Base-by-base conservation (phyloP, 2,329 filamentous ascomycete species). In the Fusarium chlamydosporum region DNA sequence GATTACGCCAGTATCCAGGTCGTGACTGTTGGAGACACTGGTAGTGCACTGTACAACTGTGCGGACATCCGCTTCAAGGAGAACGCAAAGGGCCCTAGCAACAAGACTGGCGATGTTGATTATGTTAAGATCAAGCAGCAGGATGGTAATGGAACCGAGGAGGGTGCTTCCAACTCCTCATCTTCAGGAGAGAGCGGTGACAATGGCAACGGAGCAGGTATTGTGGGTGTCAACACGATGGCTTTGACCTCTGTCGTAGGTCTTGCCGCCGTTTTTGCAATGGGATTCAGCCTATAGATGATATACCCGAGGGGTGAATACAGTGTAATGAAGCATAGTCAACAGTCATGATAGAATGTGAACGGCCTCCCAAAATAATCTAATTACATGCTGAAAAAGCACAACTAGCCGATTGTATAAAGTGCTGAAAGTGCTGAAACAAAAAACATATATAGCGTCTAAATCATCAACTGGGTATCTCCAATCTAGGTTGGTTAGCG, bases 21-120 rank as follows among this genome's bases (percentile, higher is more conserved):
- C 52, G 84, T 93, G 35, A 90, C 88, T 6, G 82, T 88, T 46
- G 88, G 87, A 29, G 82, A 86, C 23, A 81, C 80, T 6, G 85
- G 83, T 20, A 84, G 83, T 38, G 88, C 90, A 16, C 80, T 94
- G 33, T 94, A 93, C 79, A 91, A 90, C 78, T 94, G 92, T 78
- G 89, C 91, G 74, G 91, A 94, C 72, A 87, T 94, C 69, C 89
- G 86, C 27, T 90, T 94, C 80, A 85, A 83, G 33, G 80, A 81
- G 52, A 80, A 81, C 12, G 82, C 86, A 6, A 80, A 83, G 18
- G 76, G 80, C 10, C 81, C 85, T 16, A 75, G 80, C 27, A 77
- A 78, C 61, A 78, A 77, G 65, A 73, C 43, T 23, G 72, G 76
- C 1, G 73, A 75, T 5, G 86, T 84, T 34, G 80, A 92, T 43